Percentiles rank a stretch among this genome's conserved stretches.
Evolutionary conservation across 139 green algal genomes (phyloP).

Genomic region (Micromonas pusilla): DNA sequence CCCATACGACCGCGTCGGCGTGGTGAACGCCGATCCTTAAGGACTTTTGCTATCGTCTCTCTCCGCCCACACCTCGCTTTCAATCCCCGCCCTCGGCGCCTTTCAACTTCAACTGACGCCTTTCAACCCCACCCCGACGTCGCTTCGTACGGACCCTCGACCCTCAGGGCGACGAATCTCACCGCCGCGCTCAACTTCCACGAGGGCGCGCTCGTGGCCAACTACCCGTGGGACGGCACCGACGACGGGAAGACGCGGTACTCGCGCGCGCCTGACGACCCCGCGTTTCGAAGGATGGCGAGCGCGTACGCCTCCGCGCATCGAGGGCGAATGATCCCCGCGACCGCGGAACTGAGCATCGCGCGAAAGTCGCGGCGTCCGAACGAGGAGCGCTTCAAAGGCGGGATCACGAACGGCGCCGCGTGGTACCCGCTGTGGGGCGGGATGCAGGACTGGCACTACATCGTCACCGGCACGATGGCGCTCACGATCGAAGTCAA

Average conservation of each 20-base stretch:
- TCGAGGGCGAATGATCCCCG: conserved; percentile 35
- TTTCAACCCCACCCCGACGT: too few species aligned
- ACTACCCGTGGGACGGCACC: conserved; percentile 53
- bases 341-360: conserved; percentile 53
- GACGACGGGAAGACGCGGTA: conserved; percentile 42
- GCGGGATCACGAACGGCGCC: conserved; percentile 83
- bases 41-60: too few species aligned
- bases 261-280: conserved; percentile 62
- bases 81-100: too few species aligned
- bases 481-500: conserved; percentile 84
- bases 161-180: too few species aligned
- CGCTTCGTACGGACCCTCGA: too few species aligned
- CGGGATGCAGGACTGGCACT: conserved; percentile 72
- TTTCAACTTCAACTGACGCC: too few species aligned
- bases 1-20: too few species aligned
- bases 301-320: conserved; percentile 60
- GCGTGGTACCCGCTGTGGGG: conserved; percentile 88
- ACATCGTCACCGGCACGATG: conserved; percentile 63
- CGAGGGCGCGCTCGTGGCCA: conserved; percentile 45
- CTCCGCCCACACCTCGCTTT: too few species aligned
- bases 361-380: too few species aligned
- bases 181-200: conserved; percentile 35
- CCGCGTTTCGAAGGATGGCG: conserved; percentile 63
- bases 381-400: too few species aligned
- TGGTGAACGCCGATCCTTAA: too few species aligned